Base-by-base conservation (phyloP, 495 filamentous ascomycete genomes). In the Aspergillus funiculosus region DNA sequence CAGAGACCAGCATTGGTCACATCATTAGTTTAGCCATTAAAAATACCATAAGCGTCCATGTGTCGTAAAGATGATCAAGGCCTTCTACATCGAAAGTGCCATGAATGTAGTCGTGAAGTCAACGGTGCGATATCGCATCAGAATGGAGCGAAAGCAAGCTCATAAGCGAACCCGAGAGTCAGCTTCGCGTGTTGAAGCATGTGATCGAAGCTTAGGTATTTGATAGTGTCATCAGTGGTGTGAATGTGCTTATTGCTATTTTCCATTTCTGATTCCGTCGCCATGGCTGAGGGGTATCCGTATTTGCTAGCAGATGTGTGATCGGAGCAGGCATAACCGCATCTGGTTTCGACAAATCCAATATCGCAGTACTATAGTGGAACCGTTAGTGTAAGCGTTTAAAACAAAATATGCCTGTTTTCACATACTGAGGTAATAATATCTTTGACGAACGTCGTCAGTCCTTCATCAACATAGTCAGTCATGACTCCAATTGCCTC, bases 151-250 rank as follows among this genome's bases (percentile, higher is more conserved):
- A 68, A 73, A 8, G 67, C 89, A 49, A 95, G 65, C 73, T 99
- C 92, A 58, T 94, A 94, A 10, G 81, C 89, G 56, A 97, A 79
- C 1, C 82, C 87, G 39, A 97, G 69, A 18, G 88, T 95, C 77
- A 99, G 73, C 64, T 84, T 85, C 1, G 89, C 92, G 63, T 99
- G 92, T 69, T 99, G 86, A 42, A 95, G 73, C 92, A 99, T 99
- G 63, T 99, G 92, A 59, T 94, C 86, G 59, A 96, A 97, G 59
- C 82, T 89, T 45, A 99, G 71, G 52, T 86, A 87, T 60, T 92
- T 79, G 54, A 96, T 85, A 61, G 76, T 73, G 62, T 99, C 92
- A 38, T 94, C 86, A 2, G 87, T 87, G 17, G 84, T 84, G 65
- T 97, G 94, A 56, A 98, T 95, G 52, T 89, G 81, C 63, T 87